Evolutionary conservation across 192 early-diverging fungal genomes (phyloP), one percentile per base, ranked within the genome.

Genomic region (Coemansia sp.): DNA sequence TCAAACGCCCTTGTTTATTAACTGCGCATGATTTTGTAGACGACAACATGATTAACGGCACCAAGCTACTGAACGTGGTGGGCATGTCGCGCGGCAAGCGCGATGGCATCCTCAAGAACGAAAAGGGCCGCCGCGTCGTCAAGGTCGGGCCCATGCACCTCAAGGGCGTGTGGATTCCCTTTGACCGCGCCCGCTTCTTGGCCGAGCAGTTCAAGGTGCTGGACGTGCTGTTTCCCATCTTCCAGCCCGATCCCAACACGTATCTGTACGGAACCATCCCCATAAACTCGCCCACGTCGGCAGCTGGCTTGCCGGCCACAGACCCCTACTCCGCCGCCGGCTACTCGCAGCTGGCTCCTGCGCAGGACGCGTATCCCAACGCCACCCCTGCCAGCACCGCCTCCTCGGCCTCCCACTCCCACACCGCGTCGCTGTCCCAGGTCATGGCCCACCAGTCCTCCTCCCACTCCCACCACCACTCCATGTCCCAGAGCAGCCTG

Each of bases 141-240:
- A 92, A 92, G 70, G 88, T 88, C 2, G 90, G 90, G 18, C 85
- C 90, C 3, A 91, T 92, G 89, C 87, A 89, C 56, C 70, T 92
- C 28, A 92, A 92, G 66, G 90, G 90, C 28, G 90, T 92, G 50
- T 92, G 90, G 90, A 89, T 89, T 55, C 82, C 84, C 10, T 85
- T 87, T 70, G 70, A 65, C 40, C 80, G 90, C 50, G 82, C 85
- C 18, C 84, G 83, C 42, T 69, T 78, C 65, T 52, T 88, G 50
- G 74, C 90, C 26, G 65, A 82, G 56, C 83, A 88, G 79, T 84
- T 84, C 79, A 87, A 89, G 53, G 87, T 91, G 5, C 64, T 80
- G 21, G 88, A 89, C 5, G 73, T 79, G 44, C 80, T 89, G 18
- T 87, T 88, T 61, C 89, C 89, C 36, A 81, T 91, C 36, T 84